Percentiles rank a stretch among this genome's conserved stretches.
Evolutionary conservation across 2,329 filamentous ascomycete genomes (phyloP).

Genomic region (Aureobasidium sp.): DNA sequence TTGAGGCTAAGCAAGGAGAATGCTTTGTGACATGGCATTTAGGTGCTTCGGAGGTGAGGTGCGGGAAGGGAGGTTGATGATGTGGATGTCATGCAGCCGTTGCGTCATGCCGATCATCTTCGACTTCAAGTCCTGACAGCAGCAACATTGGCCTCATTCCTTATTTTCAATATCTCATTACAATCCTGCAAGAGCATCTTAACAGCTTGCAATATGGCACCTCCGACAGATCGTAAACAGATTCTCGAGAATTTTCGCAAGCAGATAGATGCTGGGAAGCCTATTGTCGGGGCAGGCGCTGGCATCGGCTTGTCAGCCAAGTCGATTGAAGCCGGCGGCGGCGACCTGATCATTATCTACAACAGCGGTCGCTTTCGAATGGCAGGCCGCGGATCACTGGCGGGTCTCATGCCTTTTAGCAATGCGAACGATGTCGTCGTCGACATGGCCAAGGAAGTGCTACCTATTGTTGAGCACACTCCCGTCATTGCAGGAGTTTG

Average conservation of each 20-base stretch:
- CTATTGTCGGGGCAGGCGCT: constrained; percentile 63
- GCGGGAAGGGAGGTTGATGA: constrained; percentile 10
- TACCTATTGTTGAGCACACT: constrained; percentile 56
- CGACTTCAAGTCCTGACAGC: background rate
- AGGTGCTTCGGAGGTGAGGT: background rate
- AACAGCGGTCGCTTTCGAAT: constrained; percentile 67
- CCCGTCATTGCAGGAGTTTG: constrained; percentile 66
- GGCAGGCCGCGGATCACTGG: constrained; percentile 62
- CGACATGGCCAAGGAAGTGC: constrained; percentile 62
- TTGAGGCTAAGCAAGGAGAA: background rate
- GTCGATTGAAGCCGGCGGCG: constrained; percentile 60
- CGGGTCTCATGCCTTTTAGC: constrained; percentile 64
- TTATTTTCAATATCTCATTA: background rate
- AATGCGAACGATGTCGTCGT: constrained; percentile 64
- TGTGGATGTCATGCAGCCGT: background rate
- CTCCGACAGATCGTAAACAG: constrained; percentile 50
- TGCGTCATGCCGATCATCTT: constrained; percentile 11
- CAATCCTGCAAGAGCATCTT: constrained; percentile 22
- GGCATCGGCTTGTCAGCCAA: constrained; percentile 66
- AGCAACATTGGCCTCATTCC: too few relatives aligned
- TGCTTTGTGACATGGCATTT: background rate
- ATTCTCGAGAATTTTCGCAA: constrained; percentile 50
- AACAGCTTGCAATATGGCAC: constrained; percentile 41
- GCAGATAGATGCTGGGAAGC: constrained; percentile 48
- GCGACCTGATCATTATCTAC: constrained; percentile 65